Percentiles rank a stretch among this genome's conserved stretches.
These are phyloP conservation scores for Termitomyces heimii DNA, from an alignment of 768 basidiomycete species.

Conservation along the genomic window DNA sequence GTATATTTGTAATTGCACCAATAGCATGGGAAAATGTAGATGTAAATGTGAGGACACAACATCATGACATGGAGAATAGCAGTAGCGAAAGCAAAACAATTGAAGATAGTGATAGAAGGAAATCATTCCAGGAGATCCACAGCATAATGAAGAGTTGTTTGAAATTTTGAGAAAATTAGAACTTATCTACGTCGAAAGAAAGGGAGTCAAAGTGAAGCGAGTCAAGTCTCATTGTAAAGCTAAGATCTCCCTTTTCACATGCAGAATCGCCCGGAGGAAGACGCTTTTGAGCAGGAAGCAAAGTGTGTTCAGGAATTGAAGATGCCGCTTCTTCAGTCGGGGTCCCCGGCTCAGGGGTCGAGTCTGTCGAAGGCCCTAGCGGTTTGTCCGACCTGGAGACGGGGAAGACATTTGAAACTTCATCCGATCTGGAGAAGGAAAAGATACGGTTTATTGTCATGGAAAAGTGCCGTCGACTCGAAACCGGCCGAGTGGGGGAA, in stretches of 20 bases:
- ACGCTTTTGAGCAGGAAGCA: not conserved
- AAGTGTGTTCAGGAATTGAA: not conserved
- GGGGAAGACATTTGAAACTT: slow-evolving; percentile 10
- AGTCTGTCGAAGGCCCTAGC: slow-evolving; percentile 16
- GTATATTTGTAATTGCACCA: slow-evolving; percentile 3
- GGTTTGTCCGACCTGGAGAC: slow-evolving; percentile 21
- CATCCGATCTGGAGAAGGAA: slow-evolving; percentile 22
- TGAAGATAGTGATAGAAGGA: not conserved
- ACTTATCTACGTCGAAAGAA: slow-evolving; percentile 60
- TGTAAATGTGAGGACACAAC: not conserved
- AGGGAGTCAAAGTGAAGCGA: slow-evolving; percentile 70
- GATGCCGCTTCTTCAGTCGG: slow-evolving; percentile 9
- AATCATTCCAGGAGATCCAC: not conserved
- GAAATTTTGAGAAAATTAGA: slow-evolving; percentile 19
- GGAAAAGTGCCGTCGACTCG: slow-evolving; percentile 30
- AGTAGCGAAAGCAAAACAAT: not conserved
- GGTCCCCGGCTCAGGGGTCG: slow-evolving; percentile 14
- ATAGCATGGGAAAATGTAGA: not conserved
- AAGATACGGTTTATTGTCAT: slow-evolving; percentile 33
- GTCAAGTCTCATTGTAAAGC: slow-evolving; percentile 63
- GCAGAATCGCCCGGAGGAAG: not conserved
- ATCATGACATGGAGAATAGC: not conserved
- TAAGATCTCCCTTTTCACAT: slow-evolving; percentile 29
- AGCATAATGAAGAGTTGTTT: not conserved
- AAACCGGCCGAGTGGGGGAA: slow-evolving; percentile 23